Evolutionary conservation across 148 eudicot species (phyloP), one percentile per base, ranked within the genome.

Genomic region (Selenicereus undatus): DNA sequence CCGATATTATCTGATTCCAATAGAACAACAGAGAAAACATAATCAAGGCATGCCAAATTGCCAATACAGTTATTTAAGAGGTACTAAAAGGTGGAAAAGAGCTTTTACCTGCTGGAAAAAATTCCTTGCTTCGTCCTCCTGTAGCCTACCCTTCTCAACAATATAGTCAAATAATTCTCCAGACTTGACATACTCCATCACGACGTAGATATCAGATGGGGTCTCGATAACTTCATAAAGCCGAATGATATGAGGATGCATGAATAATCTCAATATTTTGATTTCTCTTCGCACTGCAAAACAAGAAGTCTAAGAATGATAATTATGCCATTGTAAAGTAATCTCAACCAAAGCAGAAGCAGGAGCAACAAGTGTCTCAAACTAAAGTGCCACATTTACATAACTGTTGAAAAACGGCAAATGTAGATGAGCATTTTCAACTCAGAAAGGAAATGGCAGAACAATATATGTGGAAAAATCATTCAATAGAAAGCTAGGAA

Each of bases 211-310:
- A 78, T 95, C 99, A 7, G 91, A 79, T 11, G 92, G 91, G 42
- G 99, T 95, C 93, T 95, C 99, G 62, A 95, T 90, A 52, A 95
- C 99, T 86, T 95, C 99, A 82, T 95, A 95, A 8, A 95, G 97
- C 48, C 99, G 93, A 45, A 92, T 95, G 36, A 95, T 93, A 79
- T 95, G 99, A 27, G 99, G 99, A 85, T 95, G 99, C 97, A 95
- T 93, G 86, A 95, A 95, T 88, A 95, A 81, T 68, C 97, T 91
- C 89, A 93, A 81, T 62, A 95, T 95, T 82, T 93, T 93, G 77
- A 95, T 95, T 88, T 95, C 99, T 83, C 99, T 89, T 83, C 93
- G 84, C 73, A 95, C 99, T 95, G 87, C 88, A 87, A 75, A 83
- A 85, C 13, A 20, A 76, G 35, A 80, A 75, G 20, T 43, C 32